phyloP scores from a whole-genome alignment of 75 land plant species.

The Picea sitchensis region DNA sequence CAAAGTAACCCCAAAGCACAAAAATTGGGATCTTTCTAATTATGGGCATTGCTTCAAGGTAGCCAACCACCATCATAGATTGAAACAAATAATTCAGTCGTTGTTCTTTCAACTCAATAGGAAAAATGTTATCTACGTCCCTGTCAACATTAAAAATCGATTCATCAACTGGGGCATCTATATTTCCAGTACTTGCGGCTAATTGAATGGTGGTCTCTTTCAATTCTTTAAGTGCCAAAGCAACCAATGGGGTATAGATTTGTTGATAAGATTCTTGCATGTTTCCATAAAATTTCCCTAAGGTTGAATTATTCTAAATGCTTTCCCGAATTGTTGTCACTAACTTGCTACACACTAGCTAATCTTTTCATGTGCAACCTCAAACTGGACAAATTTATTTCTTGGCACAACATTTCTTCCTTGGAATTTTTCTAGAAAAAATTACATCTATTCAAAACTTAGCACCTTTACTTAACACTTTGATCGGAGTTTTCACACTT shows the following conservation, averaged over 20 bases:
- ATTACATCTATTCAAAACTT: too few species aligned
- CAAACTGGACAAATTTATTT: too few species aligned
- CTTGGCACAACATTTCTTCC: too few species aligned
- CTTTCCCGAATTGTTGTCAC: constrained; percentile 57
- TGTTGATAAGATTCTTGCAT: constrained; percentile 86
- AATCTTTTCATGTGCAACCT: too few species aligned
- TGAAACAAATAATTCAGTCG: constrained; percentile 83
- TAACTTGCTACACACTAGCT: constrained; percentile 71
- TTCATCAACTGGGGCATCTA: constrained; percentile 66
- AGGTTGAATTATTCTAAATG: constrained; percentile 55
- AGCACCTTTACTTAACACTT: too few species aligned
- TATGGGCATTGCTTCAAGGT: constrained; percentile 87
- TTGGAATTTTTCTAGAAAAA: too few species aligned
- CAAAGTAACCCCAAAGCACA: constrained; percentile 95
- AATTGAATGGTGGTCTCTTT: constrained; percentile 60
- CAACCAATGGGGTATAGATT: constrained; percentile 69
- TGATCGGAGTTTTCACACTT: too few species aligned
- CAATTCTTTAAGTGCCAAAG: constrained; percentile 67
- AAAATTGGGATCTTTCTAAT: constrained; percentile 81
- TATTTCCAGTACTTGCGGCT: constrained; percentile 52
- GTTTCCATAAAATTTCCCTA: constrained; percentile 65
- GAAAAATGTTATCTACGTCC: constrained; percentile 81
- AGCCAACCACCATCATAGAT: constrained; percentile 70
- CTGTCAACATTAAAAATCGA: constrained; percentile 78
- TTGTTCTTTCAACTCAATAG: constrained; percentile 90